These are phyloP conservation scores for Oehlia diaphana DNA, from an alignment of 192 early-diverging fungal genomes.

Conservation along the genomic window DNA sequence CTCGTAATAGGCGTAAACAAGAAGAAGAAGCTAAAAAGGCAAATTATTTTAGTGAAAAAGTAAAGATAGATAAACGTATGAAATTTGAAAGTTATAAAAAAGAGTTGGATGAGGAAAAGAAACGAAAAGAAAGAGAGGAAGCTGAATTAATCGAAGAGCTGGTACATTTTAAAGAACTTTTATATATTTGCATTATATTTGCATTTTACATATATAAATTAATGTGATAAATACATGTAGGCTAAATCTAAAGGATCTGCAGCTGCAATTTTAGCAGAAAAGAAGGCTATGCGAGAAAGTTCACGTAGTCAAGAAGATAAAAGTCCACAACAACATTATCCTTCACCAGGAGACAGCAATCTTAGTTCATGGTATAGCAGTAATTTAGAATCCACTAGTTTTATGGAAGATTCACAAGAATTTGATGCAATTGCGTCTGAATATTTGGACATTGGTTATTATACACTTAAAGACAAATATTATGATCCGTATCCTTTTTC, in stretches of 20 bases:
- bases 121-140: conserved; percentile 58
- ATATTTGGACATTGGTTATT: conserved; percentile 20
- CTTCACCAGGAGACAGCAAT: background rate
- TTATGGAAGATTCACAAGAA: conserved; percentile 4
- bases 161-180: background rate
- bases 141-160: conserved; percentile 69
- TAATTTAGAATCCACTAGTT: background rate
- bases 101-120: conserved; percentile 66
- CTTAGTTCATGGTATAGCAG: background rate
- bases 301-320: too few relatives aligned
- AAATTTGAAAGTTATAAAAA: conserved; percentile 64
- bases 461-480: conserved; percentile 27
- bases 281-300: conserved; percentile 33
- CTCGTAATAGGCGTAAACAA: conserved; percentile 54
- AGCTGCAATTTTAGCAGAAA: conserved; percentile 34
- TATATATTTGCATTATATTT: too few relatives aligned
- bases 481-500: conserved; percentile 17
- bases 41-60: conserved; percentile 45
- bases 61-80: conserved; percentile 48
- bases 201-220: too few relatives aligned
- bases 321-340: background rate
- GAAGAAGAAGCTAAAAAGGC: conserved; percentile 55
- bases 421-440: conserved; percentile 15
- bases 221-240: background rate
- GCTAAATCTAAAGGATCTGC: conserved; percentile 41